Evolutionary conservation across 208 protist species (phyloP).

Genomic region (Crithidia brevicula): DNA sequence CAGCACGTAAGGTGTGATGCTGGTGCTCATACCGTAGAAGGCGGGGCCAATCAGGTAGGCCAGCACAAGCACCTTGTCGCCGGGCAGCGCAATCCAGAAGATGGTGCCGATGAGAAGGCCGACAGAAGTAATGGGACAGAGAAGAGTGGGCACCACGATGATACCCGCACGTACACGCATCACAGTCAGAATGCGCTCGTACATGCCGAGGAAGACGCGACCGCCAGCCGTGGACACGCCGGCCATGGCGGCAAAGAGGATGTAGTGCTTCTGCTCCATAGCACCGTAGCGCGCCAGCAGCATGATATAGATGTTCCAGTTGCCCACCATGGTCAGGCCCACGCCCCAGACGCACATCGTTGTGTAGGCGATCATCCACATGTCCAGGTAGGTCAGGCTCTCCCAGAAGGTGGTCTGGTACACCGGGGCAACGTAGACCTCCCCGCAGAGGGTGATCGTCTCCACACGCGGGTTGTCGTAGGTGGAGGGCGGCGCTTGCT

Average conservation of each 20-base stretch:
- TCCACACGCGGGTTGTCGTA: slow-evolving; percentile 48
- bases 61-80: slow-evolving; percentile 32
- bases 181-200: slow-evolving; percentile 36
- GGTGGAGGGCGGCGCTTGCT: slow-evolving; percentile 17
- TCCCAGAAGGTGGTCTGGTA: slow-evolving; percentile 53
- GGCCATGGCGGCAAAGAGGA: slow-evolving; percentile 54
- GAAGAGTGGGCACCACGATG: slow-evolving; percentile 31
- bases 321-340: slow-evolving; percentile 50
- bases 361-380: slow-evolving; percentile 56
- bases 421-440: slow-evolving; percentile 59
- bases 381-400: slow-evolving; percentile 55
- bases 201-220: slow-evolving; percentile 48
- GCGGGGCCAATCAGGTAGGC: slow-evolving; percentile 41
- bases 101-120: slow-evolving; percentile 38
- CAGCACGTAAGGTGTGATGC: slow-evolving; percentile 56
- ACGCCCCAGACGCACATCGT: slow-evolving; percentile 58
- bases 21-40: slow-evolving; percentile 58
- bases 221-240: slow-evolving; percentile 47
- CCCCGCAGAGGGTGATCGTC: slow-evolving; percentile 51
- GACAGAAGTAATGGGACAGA: slow-evolving; percentile 38
- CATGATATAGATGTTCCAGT: slow-evolving; percentile 60
- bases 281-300: slow-evolving; percentile 25
- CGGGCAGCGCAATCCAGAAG: slow-evolving; percentile 55
- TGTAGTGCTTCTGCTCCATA: slow-evolving; percentile 51
- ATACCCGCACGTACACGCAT: slow-evolving; percentile 25